These are phyloP conservation scores for Xylaria multiplex DNA, from an alignment of 2,329 filamentous ascomycete genomes.

Conservation along the genomic window DNA sequence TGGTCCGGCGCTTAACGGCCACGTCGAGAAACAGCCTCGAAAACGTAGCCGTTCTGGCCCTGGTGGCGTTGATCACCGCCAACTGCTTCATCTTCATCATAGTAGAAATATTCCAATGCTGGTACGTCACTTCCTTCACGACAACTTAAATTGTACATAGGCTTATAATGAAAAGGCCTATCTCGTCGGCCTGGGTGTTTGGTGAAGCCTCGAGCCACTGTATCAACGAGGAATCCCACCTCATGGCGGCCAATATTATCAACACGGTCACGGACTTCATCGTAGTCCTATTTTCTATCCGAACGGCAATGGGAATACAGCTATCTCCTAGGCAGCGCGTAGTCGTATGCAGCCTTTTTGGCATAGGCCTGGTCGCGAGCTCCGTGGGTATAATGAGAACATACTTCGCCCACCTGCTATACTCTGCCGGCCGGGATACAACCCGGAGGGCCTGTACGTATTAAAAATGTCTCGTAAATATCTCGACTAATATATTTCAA, in stretches of 20 bases:
- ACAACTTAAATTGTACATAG: background rate
- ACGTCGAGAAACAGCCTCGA: slow-evolving; percentile 47
- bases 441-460: slow-evolving; percentile 50
- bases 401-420: slow-evolving; percentile 50
- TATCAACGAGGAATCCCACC: slow-evolving; percentile 61
- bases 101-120: slow-evolving; percentile 53
- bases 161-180: slow-evolving; percentile 45
- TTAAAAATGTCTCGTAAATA: too few species aligned
- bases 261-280: slow-evolving; percentile 70
- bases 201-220: slow-evolving; percentile 51
- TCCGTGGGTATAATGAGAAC: slow-evolving; percentile 53
- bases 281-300: slow-evolving; percentile 63
- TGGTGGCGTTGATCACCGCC: slow-evolving; percentile 48
- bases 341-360: slow-evolving; percentile 60
- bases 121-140: slow-evolving; percentile 41
- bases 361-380: slow-evolving; percentile 60
- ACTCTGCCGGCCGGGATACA: slow-evolving; percentile 46
- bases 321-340: slow-evolving; percentile 59
- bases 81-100: slow-evolving; percentile 51
- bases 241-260: slow-evolving; percentile 64
- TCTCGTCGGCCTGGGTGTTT: slow-evolving; percentile 53
- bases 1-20: slow-evolving; percentile 52
- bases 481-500: too few species aligned
- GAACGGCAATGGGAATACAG: slow-evolving; percentile 56
- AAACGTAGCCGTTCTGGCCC: slow-evolving; percentile 45